Percentiles rank a stretch among this genome's conserved stretches.
Evolutionary conservation across 2,329 filamentous ascomycete species (phyloP).

Genomic region (Aspergillus alliaceus): DNA sequence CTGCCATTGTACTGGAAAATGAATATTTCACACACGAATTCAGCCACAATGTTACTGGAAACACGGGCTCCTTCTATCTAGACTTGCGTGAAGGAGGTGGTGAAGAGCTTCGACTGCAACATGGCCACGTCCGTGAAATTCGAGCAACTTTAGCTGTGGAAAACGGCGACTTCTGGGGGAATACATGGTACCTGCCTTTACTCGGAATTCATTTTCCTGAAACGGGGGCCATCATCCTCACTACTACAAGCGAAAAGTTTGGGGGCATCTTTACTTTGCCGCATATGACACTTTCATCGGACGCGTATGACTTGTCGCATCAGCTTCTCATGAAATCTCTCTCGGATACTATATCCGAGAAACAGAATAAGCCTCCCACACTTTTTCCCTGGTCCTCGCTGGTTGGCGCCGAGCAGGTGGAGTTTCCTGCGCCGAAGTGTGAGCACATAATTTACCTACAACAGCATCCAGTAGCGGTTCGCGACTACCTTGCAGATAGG

Average conservation of each 20-base stretch:
- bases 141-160: slow-evolving; percentile 70
- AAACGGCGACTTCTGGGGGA: slow-evolving; percentile 67
- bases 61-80: slow-evolving; percentile 67
- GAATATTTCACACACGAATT: slow-evolving; percentile 69
- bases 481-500: slow-evolving; percentile 29
- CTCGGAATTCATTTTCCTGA: slow-evolving; percentile 83
- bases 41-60: slow-evolving; percentile 77
- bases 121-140: slow-evolving; percentile 65
- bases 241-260: slow-evolving; percentile 91
- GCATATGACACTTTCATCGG: slow-evolving; percentile 67
- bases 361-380: slow-evolving; percentile 59
- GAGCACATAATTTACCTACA: slow-evolving; percentile 88
- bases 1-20: slow-evolving; percentile 62
- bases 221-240: slow-evolving; percentile 77
- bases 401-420: slow-evolving; percentile 50
- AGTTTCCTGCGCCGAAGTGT: slow-evolving; percentile 69
- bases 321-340: slow-evolving; percentile 72
- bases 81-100: slow-evolving; percentile 60
- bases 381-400: slow-evolving; percentile 75
- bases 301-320: slow-evolving; percentile 58
- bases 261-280: slow-evolving; percentile 88
- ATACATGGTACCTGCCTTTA: slow-evolving; percentile 75
- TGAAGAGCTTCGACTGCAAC: slow-evolving; percentile 36
- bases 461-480: slow-evolving; percentile 44
- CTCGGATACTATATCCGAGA: slow-evolving; percentile 60